Evolutionary conservation across 495 filamentous ascomycete genomes (phyloP).

Genomic region (Penicillium dipodomyicola): DNA sequence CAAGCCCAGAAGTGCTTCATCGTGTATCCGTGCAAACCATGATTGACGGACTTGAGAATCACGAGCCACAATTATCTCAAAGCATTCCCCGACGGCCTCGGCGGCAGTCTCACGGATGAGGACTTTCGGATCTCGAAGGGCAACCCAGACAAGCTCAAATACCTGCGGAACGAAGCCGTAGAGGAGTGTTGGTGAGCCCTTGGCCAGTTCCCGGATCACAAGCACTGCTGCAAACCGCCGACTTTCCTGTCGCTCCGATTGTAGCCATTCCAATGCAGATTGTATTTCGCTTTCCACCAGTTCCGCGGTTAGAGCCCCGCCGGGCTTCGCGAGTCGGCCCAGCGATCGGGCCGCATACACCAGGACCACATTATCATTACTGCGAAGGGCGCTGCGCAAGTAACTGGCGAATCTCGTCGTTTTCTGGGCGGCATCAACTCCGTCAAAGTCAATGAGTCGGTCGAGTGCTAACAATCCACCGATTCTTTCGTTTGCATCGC

Average conservation of each 20-base stretch:
- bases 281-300: conserved; percentile 96
- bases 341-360: conserved; percentile 81
- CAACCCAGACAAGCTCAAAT: conserved; percentile 93
- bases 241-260: conserved; percentile 90
- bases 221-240: conserved; percentile 88
- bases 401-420: conserved; percentile 89
- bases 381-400: conserved; percentile 80
- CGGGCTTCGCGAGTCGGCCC: conserved; percentile 84
- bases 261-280: conserved; percentile 90
- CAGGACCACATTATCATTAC: conserved; percentile 85
- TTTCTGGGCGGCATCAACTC: conserved; percentile 89
- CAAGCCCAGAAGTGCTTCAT: conserved; percentile 76
- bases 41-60: conserved; percentile 78
- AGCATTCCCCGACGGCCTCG: conserved; percentile 86
- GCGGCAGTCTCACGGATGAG: conserved; percentile 89
- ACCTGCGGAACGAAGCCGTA: conserved; percentile 88
- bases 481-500: conserved; percentile 81
- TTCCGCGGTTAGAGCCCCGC: conserved; percentile 91
- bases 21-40: conserved; percentile 84
- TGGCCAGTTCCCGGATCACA: conserved; percentile 81
- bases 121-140: conserved; percentile 80
- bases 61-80: conserved; percentile 87
- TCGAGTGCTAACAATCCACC: conserved; percentile 91
- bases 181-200: conserved; percentile 87
- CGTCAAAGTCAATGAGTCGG: conserved; percentile 89